Base-by-base conservation (phyloP, 75 land plant genomes). In the Sequoiadendron giganteum region DNA sequence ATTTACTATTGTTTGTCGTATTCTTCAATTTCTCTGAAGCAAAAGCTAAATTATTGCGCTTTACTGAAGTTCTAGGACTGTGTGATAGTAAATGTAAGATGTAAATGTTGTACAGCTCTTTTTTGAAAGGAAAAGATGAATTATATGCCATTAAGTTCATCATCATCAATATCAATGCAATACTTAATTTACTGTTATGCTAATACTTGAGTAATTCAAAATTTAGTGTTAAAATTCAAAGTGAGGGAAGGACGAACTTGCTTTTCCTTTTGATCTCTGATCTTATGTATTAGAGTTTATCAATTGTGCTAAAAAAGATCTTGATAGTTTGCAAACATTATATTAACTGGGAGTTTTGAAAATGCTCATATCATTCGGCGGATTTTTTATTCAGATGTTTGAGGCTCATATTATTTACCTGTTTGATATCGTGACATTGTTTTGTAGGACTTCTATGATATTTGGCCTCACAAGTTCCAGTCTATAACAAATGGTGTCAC, bases 401-500 rank as follows among this genome's bases (percentile, higher is more conserved):
- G 54, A 11, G 0, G 54, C 54, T 52, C 14, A 52, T 52, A 52
- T 52, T 87, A 42, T 58, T 36, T 82, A 36, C 25, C 88, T 34
- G 30, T 39, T 75, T 85, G 43, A 38, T 45, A 34, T 85, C 56
- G 42, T 6, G 14, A 14, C 18, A 39, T 78, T 47, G 40, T 7
- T 85, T 84, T 90, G 87, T 90, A 95, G 96, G 96, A 95, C 68
- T 95, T 95, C 88, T 91, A 90, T 90, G 93, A 93, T 61, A 85
- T 93, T 75, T 95, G 95, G 94, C 96, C 96, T 36, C 89, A 94
- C 65, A 95, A 94, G 86, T 94, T 95, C 82, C 94, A 93, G 39
- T 93, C 86, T 83, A 91, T 86, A 86, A 95, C 96, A 87, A 95
- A 95, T 91, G 96, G 96, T 85, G 96, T 91, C 38, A 95, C 93